Conservation (phyloP, 495 filamentous ascomycete species). For the Alectoria sarmentosa region DNA sequence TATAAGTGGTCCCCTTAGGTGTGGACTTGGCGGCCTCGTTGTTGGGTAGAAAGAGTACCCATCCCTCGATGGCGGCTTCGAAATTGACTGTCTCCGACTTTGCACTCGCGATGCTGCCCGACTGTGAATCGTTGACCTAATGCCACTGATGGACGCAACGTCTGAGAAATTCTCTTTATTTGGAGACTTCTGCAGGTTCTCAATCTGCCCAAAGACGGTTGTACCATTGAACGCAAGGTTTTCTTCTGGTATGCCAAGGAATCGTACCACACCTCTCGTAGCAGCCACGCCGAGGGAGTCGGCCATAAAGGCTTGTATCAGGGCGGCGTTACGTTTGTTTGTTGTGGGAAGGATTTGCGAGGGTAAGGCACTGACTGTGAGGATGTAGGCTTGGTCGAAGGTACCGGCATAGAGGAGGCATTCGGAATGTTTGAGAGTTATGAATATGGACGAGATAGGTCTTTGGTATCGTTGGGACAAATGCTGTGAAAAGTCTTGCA, state of each 20-base stretch:
- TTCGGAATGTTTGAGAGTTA: constrained; percentile 66
- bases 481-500: constrained; percentile 59
- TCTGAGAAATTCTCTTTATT: constrained; percentile 17
- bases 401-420: constrained; percentile 66
- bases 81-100: constrained; percentile 25
- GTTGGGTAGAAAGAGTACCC: constrained; percentile 11
- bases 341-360: constrained; percentile 62
- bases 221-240: constrained; percentile 62
- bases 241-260: constrained; percentile 59
- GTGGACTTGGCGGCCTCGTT: constrained; percentile 26
- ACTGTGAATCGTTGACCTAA: background rate
- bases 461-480: constrained; percentile 68
- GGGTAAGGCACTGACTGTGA: constrained; percentile 69
- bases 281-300: constrained; percentile 57
- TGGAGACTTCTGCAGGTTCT: constrained; percentile 43
- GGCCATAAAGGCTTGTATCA: constrained; percentile 63
- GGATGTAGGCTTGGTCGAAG: constrained; percentile 70
- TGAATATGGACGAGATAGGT: constrained; percentile 61
- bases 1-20: constrained; percentile 24
- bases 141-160: background rate
- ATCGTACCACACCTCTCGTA: constrained; percentile 62
- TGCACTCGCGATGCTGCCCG: constrained; percentile 24
- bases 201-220: constrained; percentile 62
- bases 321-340: constrained; percentile 74
- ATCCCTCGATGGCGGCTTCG: constrained; percentile 21